Percentiles rank a stretch among this genome's conserved stretches.
phyloP scores from a whole-genome alignment of 2,329 filamentous ascomycete species.

The Geosmithia flava region DNA sequence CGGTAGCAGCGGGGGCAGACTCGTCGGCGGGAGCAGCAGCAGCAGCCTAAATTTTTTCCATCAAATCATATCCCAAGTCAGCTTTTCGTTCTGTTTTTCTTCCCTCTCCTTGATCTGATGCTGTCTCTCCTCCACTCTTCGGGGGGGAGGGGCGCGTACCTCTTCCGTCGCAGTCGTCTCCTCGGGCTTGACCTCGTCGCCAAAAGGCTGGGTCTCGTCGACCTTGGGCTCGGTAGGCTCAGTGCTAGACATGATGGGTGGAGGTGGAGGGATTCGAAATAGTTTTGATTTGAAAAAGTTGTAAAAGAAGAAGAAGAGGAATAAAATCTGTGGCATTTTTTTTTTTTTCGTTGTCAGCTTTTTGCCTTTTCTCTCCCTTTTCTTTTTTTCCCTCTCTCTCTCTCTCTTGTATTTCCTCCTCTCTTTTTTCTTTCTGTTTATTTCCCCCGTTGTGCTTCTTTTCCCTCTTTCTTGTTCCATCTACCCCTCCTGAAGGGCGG shows the following conservation, averaged over 20 bases:
- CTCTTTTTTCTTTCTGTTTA: background rate
- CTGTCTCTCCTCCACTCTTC: no score
- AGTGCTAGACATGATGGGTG: slow-evolving; percentile 31
- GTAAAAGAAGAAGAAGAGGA: background rate
- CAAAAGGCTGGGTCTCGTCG: slow-evolving; percentile 27
- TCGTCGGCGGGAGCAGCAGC: background rate
- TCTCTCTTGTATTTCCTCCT: background rate
- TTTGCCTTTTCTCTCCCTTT: background rate
- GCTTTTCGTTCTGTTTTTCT: background rate
- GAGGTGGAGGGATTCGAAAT: background rate
- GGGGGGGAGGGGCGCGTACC: background rate
- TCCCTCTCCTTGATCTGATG: background rate
- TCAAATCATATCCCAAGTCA: background rate
- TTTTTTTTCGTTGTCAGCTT: background rate
- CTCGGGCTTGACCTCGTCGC: slow-evolving; percentile 12
- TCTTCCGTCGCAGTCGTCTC: slow-evolving; percentile 3
- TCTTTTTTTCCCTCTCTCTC: background rate
- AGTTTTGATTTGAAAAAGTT: background rate
- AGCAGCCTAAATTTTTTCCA: background rate
- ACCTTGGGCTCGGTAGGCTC: slow-evolving; percentile 43
- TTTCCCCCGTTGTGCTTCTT: no score
- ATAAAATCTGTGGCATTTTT: background rate
- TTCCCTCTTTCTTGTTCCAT: no score
- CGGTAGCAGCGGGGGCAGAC: slow-evolving; percentile 24
- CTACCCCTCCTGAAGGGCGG: no score